phyloP scores from a whole-genome alignment of 1,139 yeast species.

The Debaryomyces sp. region DNA sequence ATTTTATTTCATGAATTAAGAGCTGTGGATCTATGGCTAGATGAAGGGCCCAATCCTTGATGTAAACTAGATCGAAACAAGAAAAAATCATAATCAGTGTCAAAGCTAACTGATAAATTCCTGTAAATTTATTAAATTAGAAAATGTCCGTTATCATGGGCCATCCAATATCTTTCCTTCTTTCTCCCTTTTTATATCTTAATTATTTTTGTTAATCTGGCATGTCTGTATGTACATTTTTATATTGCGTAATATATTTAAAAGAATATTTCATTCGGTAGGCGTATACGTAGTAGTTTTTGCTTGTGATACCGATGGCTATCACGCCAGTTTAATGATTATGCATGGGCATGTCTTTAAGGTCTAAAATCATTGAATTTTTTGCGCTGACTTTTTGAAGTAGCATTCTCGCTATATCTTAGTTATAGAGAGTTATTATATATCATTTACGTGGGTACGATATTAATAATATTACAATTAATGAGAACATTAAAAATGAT shows the following conservation, averaged over 20 bases:
- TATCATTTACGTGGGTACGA: too few relatives aligned
- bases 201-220: slow-evolving; percentile 4
- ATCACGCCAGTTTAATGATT: too few relatives aligned
- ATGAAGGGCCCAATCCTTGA: slow-evolving; percentile 1
- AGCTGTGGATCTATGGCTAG: background rate
- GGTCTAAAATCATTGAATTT: background rate
- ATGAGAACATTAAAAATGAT: too few relatives aligned
- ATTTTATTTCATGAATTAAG: slow-evolving; percentile 5
- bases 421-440: too few relatives aligned
- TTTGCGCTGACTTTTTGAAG: too few relatives aligned
- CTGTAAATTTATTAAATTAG: slow-evolving; percentile 4
- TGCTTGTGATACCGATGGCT: too few relatives aligned
- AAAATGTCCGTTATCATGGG: background rate
- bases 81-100: slow-evolving; percentile 1
- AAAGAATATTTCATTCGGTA: background rate
- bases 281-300: too few relatives aligned
- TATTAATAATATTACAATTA: too few relatives aligned
- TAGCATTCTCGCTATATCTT: too few relatives aligned
- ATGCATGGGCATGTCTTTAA: too few relatives aligned
- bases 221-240: slow-evolving; percentile 6
- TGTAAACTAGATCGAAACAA: slow-evolving; percentile 1
- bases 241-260: slow-evolving; percentile 4
- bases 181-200: slow-evolving; percentile 3
- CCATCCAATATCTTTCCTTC: slow-evolving; percentile 6
- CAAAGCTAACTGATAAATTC: slow-evolving; percentile 5